phyloP scores from a whole-genome alignment of 1,139 yeast species.

The Wickerhamomyces sp. region DNA sequence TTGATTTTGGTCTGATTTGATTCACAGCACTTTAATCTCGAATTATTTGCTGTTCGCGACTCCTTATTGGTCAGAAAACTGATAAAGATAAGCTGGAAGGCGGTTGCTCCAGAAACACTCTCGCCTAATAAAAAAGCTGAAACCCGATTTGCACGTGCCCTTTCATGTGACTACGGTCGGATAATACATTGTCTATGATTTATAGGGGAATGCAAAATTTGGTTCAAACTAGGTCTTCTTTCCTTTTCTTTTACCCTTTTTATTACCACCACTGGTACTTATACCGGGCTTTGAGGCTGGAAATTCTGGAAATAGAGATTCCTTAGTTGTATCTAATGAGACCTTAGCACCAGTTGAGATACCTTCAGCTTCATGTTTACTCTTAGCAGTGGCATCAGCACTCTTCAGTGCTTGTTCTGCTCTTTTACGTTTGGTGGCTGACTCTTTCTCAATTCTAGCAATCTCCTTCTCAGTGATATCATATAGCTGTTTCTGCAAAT shows the following conservation, averaged over 20 bases:
- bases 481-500: conserved; percentile 57
- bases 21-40: background rate
- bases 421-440: conserved; percentile 60
- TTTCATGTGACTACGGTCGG: no score
- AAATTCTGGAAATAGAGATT: conserved; percentile 13
- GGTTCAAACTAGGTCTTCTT: background rate
- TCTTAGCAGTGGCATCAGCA: background rate
- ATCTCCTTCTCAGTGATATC: conserved; percentile 57
- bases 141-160: no score
- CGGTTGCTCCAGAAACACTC: no score
- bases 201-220: background rate
- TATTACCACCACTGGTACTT: no score
- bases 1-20: background rate
- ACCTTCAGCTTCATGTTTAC: background rate
- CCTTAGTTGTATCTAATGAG: conserved; percentile 3
- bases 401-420: conserved; percentile 22
- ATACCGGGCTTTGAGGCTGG: conserved; percentile 2
- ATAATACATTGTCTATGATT: no score
- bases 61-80: background rate
- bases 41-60: background rate
- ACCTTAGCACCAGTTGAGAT: background rate
- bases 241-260: background rate
- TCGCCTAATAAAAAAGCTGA: no score
- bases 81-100: conserved; percentile 1
- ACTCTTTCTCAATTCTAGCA: conserved; percentile 55